Conservation (phyloP, 495 filamentous ascomycete species). For the Xylaria acuta region DNA sequence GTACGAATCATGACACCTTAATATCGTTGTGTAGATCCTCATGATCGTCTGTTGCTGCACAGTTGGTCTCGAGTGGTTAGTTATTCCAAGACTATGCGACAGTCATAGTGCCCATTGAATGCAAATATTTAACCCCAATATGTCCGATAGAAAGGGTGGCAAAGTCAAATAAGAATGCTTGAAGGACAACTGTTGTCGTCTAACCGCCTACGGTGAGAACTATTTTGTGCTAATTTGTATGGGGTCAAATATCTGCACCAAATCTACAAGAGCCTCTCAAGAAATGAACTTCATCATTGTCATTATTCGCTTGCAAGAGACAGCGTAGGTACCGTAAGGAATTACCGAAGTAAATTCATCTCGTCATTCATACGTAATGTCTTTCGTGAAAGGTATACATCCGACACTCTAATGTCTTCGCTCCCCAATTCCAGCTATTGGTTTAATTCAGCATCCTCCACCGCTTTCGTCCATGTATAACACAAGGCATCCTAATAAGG, state of each 20-base stretch:
- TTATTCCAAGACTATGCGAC: background rate
- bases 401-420: constrained; percentile 28
- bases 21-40: background rate
- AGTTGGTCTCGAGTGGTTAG: background rate
- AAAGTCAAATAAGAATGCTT: background rate
- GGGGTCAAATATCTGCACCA: background rate
- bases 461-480: background rate
- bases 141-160: background rate
- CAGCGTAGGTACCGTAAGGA: background rate
- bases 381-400: constrained; percentile 39
- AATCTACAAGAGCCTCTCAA: background rate
- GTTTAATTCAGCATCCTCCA: constrained; percentile 6
- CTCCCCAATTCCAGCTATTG: constrained; percentile 5
- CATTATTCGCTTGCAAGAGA: background rate
- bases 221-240: background rate
- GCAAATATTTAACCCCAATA: background rate
- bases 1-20: background rate
- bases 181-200: background rate
- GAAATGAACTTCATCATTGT: background rate
- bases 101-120: background rate
- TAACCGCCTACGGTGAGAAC: background rate
- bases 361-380: constrained; percentile 40
- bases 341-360: constrained; percentile 36
- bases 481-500: constrained; percentile 15
- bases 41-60: background rate